Evolutionary conservation across 768 basidiomycete genomes (phyloP), one percentile per base, ranked within the genome.

Genomic region (Podaxis sp.): DNA sequence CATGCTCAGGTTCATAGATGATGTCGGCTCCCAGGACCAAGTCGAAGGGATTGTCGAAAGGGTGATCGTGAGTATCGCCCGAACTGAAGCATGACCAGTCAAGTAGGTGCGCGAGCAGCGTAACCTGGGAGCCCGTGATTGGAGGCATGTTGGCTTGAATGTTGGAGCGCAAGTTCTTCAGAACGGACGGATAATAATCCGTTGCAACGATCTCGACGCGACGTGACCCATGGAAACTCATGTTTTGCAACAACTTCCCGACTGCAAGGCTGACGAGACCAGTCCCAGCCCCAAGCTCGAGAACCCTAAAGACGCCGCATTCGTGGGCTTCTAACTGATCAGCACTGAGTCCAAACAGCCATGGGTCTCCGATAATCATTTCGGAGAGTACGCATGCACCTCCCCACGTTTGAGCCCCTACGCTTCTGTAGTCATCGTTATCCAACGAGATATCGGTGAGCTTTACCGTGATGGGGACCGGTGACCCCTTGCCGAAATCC

Each of bases 341-440:
- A 28, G 44, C 12, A 24, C 37, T 26, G 56, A 60, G 37, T 8
- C 82, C 82, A 68, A 89, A 92, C 28, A 65, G 65, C 2, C 66
- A 69, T 0, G 92, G 89, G 33, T 78, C 70, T 30, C 86, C 80
- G 2, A 82, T 83, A 44, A 95, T 84, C 74, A 87, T 82, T 70
- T 92, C 89, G 0, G 92, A 84, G 60, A 96, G 79, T 6, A 95
- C 84, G 66, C 89, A 93, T 2, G 91, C 89, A 10, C 89, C 86
- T 3, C 92, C 93, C 94, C 93, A 96, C 0, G 93, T 95, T 75
- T 95, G 93, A 28, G 91, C 87, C 1, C 93, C 93, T 17, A 93
- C 86, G 59, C 87, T 89, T 12, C 78, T 75, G 65, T 85, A 88
- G 66, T 91, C 88, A n/a, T 80, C 75, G 60, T 90, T 87, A 55